Evolutionary conservation across 2,329 filamentous ascomycete genomes (phyloP), one percentile per base, ranked within the genome.

Genomic region (Colletotrichum spinosum): DNA sequence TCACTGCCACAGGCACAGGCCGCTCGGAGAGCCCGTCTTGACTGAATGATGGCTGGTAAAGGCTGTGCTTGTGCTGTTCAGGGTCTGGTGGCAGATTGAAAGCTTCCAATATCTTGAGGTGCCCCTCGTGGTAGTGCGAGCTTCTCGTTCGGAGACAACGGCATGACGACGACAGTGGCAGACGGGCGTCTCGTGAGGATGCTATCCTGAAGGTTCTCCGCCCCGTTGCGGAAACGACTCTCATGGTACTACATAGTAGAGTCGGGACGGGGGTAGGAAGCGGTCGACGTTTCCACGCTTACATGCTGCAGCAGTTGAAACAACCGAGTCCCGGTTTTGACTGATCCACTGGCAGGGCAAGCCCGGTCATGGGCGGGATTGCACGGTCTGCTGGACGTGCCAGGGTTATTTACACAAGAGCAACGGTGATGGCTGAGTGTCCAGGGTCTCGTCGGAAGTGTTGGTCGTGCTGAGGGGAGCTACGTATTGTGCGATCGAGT

Each of bases 241-340:
- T 25, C 17, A 6, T 41, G 41, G 44, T n/a, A 38, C n/a, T 53
- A 58, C 53, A 42, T 25, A 33, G 58, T 25, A 56, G 25, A 4
- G 4, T 25, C 48, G 52, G 54, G 58, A 62, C 52, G 58, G 58
- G 58, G 58, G 63, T 65, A 4, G 63, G 39, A 62, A 53, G 63
- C 58, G 33, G 46, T 49, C 57, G 46, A 45, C 52, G 57, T 65
- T 62, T 61, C 62, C 50, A 48, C 35, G 35, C 42, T 38, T 48
- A 17, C 35, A 25, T 56, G 46, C 45, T 61, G 51, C 58, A 38
- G 13, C 11, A 39, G 51, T 65, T 62, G 57, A 65, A 65, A 65
- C 62, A 62, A 50, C 57, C 57, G 46, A 61, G 51, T 65, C 57
- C 62, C 62, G 51, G 62, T 61, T 62, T 46, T 55, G 51, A 33